phyloP scores from a whole-genome alignment of 1,284 basidiomycete species.

The Cutaneotrichosporon curvatum region DNA sequence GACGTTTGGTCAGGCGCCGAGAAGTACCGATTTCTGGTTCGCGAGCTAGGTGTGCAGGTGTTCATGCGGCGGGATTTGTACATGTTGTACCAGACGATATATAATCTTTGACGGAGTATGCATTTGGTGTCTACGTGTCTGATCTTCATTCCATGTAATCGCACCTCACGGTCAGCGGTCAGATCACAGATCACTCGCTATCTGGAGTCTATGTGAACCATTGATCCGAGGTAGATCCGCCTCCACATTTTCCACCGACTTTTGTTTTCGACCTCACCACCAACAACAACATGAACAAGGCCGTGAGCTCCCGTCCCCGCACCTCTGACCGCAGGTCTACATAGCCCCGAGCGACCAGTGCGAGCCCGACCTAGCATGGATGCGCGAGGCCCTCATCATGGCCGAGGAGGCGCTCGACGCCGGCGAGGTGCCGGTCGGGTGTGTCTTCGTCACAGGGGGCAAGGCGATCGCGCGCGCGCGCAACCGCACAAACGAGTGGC shows the following conservation, averaged over 20 bases:
- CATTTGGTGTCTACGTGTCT: not conserved
- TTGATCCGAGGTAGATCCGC: too few relatives aligned
- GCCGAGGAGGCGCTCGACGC: constrained; percentile 69
- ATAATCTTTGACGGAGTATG: not conserved
- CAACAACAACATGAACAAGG: constrained; percentile 10
- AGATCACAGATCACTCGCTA: too few relatives aligned
- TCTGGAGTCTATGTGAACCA: too few relatives aligned
- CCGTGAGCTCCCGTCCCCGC: not conserved
- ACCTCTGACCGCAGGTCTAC: constrained; percentile 25
- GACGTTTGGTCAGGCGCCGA: constrained; percentile 56
- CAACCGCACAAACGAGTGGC: constrained; percentile 89
- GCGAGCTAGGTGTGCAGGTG: constrained; percentile 47
- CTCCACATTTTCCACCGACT: too few relatives aligned
- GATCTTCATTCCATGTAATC: not conserved
- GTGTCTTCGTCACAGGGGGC: constrained; percentile 80
- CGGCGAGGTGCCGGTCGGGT: constrained; percentile 92
- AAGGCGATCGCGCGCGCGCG: constrained; percentile 74
- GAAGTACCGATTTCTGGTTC: constrained; percentile 79
- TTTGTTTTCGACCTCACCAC: too few relatives aligned
- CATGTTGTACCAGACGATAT: too few relatives aligned
- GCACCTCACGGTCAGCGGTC: too few relatives aligned
- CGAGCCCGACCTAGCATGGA: constrained; percentile 41
- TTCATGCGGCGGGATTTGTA: too few relatives aligned
- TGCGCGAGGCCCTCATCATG: constrained; percentile 45
- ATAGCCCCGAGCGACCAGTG: constrained; percentile 41